A percentile compares a stretch with the other conserved stretches of the same genome.
phyloP scores from a whole-genome alignment of 306 rosid genomes.

The Carpinus viminea region DNA sequence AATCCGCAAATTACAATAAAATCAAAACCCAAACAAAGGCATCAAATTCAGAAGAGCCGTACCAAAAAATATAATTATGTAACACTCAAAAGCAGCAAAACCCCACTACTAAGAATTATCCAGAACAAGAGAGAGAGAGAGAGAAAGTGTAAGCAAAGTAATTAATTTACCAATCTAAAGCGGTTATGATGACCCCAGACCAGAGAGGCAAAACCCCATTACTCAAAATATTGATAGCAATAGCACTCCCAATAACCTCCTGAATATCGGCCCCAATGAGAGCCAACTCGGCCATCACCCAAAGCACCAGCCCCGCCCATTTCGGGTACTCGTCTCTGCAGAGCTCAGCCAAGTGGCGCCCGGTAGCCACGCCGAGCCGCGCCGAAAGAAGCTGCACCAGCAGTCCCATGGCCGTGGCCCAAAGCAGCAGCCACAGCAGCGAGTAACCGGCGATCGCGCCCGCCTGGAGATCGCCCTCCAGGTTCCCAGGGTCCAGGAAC shows the following conservation, averaged over 20 bases:
- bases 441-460: slow-evolving; percentile 96
- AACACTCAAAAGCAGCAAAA: neutral
- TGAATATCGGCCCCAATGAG: slow-evolving; percentile 92
- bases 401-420: slow-evolving; percentile 95
- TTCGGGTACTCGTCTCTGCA: slow-evolving; percentile 91
- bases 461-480: slow-evolving; percentile 95
- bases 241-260: slow-evolving; percentile 98
- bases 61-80: neutral
- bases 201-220: slow-evolving; percentile 82
- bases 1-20: neutral
- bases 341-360: slow-evolving; percentile 82
- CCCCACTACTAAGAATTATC: neutral
- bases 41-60: neutral
- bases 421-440: slow-evolving; percentile 80
- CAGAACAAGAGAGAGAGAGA: neutral
- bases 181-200: slow-evolving; percentile 90
- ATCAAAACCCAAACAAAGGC: neutral
- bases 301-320: slow-evolving; percentile 77
- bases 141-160: neutral
- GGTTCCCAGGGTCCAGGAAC: slow-evolving; percentile 87
- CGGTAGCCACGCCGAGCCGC: slow-evolving; percentile 93
- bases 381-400: slow-evolving; percentile 84
- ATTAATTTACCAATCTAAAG: slow-evolving; percentile 69
- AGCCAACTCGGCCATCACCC: slow-evolving; percentile 96
- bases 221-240: slow-evolving; percentile 81